Percentiles rank a stretch among this genome's conserved stretches.
phyloP scores from a whole-genome alignment of 805 yeast genomes.

The Myxozyma neotropica region DNA sequence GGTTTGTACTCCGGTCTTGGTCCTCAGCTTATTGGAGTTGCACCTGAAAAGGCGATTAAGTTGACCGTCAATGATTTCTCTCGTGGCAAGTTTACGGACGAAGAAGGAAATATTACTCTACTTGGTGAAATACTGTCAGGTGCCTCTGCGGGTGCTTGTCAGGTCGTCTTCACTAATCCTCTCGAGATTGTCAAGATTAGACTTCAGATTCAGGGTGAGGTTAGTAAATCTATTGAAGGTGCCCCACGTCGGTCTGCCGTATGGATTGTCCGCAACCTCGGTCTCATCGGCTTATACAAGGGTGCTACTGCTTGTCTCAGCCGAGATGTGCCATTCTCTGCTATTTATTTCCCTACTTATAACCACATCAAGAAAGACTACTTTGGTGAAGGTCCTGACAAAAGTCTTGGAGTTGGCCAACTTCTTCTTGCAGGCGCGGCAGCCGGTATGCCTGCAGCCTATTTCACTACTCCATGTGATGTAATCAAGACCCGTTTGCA shows the following conservation, averaged over 20 bases:
- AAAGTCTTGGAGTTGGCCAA: constrained; percentile 77
- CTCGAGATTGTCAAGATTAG: constrained; percentile 93
- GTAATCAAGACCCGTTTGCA: constrained; percentile 95
- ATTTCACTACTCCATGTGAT: constrained; percentile 94
- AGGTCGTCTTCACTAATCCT: constrained; percentile 94
- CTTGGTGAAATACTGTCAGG: constrained; percentile 83
- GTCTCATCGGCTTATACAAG: constrained; percentile 81
- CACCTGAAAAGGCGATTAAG: constrained; percentile 97
- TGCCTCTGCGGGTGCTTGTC: constrained; percentile 94
- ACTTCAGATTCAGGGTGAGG: constrained; percentile 88
- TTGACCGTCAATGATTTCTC: constrained; percentile 90
- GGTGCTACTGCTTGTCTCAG: constrained; percentile 90
- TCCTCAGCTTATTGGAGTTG: constrained; percentile 95
- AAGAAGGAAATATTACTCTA: constrained; percentile 53
- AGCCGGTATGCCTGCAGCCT: constrained; percentile 98
- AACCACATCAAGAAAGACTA: constrained; percentile 84
- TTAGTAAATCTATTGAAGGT: constrained; percentile 46
- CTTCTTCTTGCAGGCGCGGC: constrained; percentile 84
- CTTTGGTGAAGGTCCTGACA: constrained; percentile 79
- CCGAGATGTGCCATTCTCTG: constrained; percentile 95
- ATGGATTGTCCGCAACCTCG: constrained; percentile 74
- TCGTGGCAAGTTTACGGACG: constrained; percentile 68
- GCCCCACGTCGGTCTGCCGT: constrained; percentile 60
- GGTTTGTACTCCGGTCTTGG: constrained; percentile 92
- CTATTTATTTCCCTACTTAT: constrained; percentile 95